Evolutionary conservation across 1,284 basidiomycete species (phyloP).

Genomic region (Inonotus obliquus): DNA sequence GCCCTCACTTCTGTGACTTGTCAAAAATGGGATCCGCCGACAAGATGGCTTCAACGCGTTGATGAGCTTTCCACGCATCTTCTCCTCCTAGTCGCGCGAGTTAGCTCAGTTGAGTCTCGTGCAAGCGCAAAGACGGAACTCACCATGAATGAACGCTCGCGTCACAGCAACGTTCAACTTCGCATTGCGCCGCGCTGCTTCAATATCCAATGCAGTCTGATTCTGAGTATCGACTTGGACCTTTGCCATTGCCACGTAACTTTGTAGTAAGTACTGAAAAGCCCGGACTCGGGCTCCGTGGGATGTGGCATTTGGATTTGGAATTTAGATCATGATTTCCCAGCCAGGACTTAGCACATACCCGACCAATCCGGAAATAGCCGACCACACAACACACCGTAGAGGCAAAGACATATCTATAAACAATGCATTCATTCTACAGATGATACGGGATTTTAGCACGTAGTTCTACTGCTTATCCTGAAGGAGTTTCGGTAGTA

Average conservation of each 20-base stretch:
- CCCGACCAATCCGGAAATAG: not conserved
- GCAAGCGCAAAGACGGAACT: constrained; percentile 19
- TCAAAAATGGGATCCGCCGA: constrained; percentile 58
- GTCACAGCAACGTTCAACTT: constrained; percentile 38
- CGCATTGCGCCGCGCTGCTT: constrained; percentile 36
- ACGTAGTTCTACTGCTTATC: constrained; percentile 16
- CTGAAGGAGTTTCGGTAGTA: constrained; percentile 68
- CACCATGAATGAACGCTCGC: constrained; percentile 48
- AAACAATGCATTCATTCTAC: not conserved
- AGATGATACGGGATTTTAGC: not conserved
- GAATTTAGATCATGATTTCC: not conserved
- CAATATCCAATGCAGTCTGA: constrained; percentile 50
- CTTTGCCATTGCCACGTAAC: not conserved
- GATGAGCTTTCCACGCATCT: constrained; percentile 43
- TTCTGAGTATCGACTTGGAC: constrained; percentile 8
- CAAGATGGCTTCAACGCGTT: constrained; percentile 46
- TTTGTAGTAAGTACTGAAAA: not conserved
- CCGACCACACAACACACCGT: not conserved
- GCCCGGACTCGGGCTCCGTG: not conserved
- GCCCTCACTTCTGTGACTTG: constrained; percentile 49
- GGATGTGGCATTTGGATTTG: too few species aligned
- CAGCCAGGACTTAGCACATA: not conserved
- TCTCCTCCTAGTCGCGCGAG: constrained; percentile 36
- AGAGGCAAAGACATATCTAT: not conserved
- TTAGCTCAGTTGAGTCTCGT: not conserved